These are phyloP conservation scores for Dendrobium catenatum DNA, from an alignment of 106 monocot species.

Conservation along the genomic window DNA sequence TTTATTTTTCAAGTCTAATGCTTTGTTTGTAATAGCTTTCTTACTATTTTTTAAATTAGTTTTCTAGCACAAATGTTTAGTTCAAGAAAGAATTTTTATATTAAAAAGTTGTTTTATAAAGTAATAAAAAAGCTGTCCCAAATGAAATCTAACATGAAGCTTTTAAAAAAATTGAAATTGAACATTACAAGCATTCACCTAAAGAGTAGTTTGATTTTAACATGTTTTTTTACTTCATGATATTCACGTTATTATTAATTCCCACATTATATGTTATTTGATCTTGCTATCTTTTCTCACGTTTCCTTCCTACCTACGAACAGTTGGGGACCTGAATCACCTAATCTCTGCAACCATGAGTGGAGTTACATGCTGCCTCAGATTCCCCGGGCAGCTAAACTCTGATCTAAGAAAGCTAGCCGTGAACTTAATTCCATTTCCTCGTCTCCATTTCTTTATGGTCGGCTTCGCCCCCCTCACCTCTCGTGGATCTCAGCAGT, in stretches of 20 bases:
- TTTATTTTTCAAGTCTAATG: too few relatives aligned
- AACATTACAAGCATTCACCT: too few relatives aligned
- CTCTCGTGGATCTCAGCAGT: constrained; percentile 62
- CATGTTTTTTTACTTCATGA: neutral
- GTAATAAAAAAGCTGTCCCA: too few relatives aligned
- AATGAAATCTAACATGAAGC: too few relatives aligned
- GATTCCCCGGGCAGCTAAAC: constrained; percentile 41
- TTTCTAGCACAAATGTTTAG: too few relatives aligned
- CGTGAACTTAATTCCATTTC: constrained; percentile 61
- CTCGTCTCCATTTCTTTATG: constrained; percentile 73
- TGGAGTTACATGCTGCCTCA: constrained; percentile 40
- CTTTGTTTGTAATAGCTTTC: too few relatives aligned
- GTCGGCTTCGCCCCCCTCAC: constrained; percentile 56
- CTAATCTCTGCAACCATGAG: constrained; percentile 55
- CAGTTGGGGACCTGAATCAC: constrained; percentile 50
- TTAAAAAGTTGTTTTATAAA: too few relatives aligned
- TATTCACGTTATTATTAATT: neutral
- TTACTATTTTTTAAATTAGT: too few relatives aligned
- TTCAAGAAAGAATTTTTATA: too few relatives aligned
- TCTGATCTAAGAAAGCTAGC: constrained; percentile 50
- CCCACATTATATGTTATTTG: neutral
- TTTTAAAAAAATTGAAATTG: too few relatives aligned
- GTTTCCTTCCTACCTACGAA: neutral
- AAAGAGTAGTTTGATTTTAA: too few relatives aligned
- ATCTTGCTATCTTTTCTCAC: neutral